A percentile compares a stretch with the other conserved stretches of the same genome.
These are phyloP conservation scores for Mimosa bimucronata DNA, from an alignment of 306 rosid genomes.

Conservation along the genomic window DNA sequence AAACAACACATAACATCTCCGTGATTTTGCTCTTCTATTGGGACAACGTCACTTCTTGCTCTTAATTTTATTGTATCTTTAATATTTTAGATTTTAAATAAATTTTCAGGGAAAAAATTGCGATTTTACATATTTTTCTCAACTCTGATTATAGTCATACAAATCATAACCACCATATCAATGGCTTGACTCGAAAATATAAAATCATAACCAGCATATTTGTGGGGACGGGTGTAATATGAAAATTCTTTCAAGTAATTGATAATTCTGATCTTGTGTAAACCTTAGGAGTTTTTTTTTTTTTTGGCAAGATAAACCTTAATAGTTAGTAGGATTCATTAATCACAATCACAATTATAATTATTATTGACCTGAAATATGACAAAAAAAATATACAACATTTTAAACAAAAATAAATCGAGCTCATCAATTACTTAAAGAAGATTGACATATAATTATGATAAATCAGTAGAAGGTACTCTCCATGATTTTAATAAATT, in stretches of 20 bases:
- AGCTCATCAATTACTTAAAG: background rate
- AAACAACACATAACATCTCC: no score
- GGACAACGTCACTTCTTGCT: no score
- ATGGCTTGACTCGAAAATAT: background rate
- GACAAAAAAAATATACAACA: background rate
- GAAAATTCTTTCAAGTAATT: background rate
- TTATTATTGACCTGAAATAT: background rate
- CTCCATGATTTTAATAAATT: constrained; percentile 83
- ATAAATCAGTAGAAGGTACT: constrained; percentile 52
- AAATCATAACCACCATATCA: no score
- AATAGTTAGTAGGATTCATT: no score
- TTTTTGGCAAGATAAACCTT: no score
- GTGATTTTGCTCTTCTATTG: no score
- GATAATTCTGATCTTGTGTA: background rate
- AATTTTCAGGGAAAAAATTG: no score
- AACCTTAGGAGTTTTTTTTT: background rate
- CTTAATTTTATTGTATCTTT: no score
- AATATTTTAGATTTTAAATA: no score
- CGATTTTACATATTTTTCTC: no score
- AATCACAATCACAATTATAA: background rate
- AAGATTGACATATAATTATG: background rate
- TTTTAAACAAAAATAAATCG: background rate
- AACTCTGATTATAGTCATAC: no score
- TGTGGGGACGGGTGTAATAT: no score
- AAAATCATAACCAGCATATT: background rate